Evolutionary conservation across 352 stramenopile genomes (phyloP), one percentile per base, ranked within the genome.

Genomic region (Phytopythium mirpurense): DNA sequence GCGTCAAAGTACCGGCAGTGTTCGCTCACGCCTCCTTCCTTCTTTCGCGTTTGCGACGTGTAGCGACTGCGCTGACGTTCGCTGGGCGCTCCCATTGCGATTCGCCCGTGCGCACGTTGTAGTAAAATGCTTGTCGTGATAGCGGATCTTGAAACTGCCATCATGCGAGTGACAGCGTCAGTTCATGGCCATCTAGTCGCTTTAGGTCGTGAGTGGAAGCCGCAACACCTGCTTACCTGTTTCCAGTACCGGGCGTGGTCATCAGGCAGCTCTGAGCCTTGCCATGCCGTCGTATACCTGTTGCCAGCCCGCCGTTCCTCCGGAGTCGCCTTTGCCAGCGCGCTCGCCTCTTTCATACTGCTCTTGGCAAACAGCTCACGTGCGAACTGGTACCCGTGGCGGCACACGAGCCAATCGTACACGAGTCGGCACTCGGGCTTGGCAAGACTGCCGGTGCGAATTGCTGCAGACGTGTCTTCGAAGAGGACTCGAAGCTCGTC

Each of bases 51-150:
- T 46, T 54, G 24, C 49, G 59, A 14, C 56, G 32, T 19, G 50
- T 63, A 18, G 41, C 38, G 11, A 36, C 51, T 5, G 24, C 48
- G 6, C 78, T 55, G 29, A 82, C 60, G 32, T 67, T 78, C 23
- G 50, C 29, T 26, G 78, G 78, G 12, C 60, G 69, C 21, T 84
- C 69, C 78, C 78, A 88, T 16, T 68, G 67, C 18, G 74, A 85
- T 54, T 88, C 74, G 2, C 78, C 78, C 7, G 78, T 88, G 16
- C 78, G 78, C 47, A 85, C 53, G 45, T 88, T 88, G 60, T 86
- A 79, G 57, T 88, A 87, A 62, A 89, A 89, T 21, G 65, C 43
- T 29, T 51, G 65, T 23, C 72, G 73, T 10, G 57, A 45, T 29
- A 72, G 21, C 18, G 71, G 69, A 50, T 86, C 74, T 9, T 63